These are phyloP conservation scores for Hylodesmum podocarpum DNA, from an alignment of 306 rosid species.

Conservation along the genomic window DNA sequence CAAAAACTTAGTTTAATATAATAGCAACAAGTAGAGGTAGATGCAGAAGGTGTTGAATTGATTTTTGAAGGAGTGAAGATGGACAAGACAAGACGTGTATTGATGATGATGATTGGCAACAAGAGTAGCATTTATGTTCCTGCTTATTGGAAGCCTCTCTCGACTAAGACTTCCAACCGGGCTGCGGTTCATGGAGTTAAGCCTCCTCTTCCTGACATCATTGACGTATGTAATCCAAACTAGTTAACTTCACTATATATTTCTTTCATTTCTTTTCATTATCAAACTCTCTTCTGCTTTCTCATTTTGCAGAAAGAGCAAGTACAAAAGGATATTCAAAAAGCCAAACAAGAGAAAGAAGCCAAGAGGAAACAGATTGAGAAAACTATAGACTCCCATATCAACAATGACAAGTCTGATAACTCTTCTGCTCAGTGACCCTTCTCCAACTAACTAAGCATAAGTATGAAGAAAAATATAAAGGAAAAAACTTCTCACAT, in stretches of 20 bases:
- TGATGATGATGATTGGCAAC: neutral
- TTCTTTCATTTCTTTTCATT: neutral
- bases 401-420: constrained; percentile 9
- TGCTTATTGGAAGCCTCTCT: constrained; percentile 15
- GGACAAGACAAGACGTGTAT: constrained; percentile 4
- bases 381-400: constrained; percentile 38
- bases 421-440: constrained; percentile 3
- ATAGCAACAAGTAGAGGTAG: too few species aligned
- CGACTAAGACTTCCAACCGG: constrained; percentile 21
- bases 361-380: constrained; percentile 42
- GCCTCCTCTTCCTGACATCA: constrained; percentile 8
- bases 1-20: too few species aligned
- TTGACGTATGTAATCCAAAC: neutral
- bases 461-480: neutral
- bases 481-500: too few species aligned
- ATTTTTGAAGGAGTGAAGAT: neutral
- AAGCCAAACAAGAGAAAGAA: constrained; percentile 40
- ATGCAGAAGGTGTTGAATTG: neutral
- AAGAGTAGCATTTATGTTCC: neutral
- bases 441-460: neutral
- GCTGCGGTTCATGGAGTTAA: constrained; percentile 33
- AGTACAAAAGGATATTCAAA: constrained; percentile 36
- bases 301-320: constrained; percentile 40
- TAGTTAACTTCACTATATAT: too few species aligned
- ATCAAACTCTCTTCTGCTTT: neutral